Conservation (phyloP, 768 basidiomycete species). For the Pleurotus cornucopiae region DNA sequence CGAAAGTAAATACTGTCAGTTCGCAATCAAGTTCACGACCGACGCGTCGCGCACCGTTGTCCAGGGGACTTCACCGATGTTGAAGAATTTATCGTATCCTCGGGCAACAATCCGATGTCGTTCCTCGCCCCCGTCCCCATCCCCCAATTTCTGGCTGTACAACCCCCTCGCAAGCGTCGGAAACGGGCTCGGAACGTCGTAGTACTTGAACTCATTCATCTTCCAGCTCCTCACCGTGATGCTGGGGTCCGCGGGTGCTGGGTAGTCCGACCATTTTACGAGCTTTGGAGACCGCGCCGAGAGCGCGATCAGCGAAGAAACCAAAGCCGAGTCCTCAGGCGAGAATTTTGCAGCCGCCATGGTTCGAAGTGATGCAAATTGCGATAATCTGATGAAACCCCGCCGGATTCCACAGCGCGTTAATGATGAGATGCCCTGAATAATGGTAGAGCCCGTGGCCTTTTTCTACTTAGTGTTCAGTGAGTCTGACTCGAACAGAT, state of each 20-base stretch:
- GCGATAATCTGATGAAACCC: neutral
- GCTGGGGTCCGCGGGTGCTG: conserved; percentile 50
- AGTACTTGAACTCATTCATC: conserved; percentile 97
- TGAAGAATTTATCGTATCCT: conserved; percentile 99
- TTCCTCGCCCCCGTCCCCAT: conserved; percentile 16
- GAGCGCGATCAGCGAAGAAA: conserved; percentile 47
- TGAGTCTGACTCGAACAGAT: too few species aligned
- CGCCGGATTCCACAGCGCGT: neutral
- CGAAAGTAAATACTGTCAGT: too few species aligned
- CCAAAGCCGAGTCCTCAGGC: conserved; percentile 52
- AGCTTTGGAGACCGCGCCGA: conserved; percentile 60
- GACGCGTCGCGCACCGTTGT: conserved; percentile 60
- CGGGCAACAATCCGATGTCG: conserved; percentile 70
- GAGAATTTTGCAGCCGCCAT: conserved; percentile 16
- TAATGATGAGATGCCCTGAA: neutral
- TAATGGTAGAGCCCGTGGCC: too few species aligned
- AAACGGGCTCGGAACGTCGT: conserved; percentile 84
- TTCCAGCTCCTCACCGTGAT: conserved; percentile 83
- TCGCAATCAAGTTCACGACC: too few species aligned
- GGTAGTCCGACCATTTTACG: conserved; percentile 53
- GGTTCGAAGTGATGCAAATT: conserved; percentile 3
- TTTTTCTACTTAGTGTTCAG: too few species aligned
- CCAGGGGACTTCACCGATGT: conserved; percentile 95
- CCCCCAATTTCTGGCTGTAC: conserved; percentile 59
- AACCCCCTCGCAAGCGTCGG: conserved; percentile 93